These are phyloP conservation scores for Erigeron philadelphicus DNA, from an alignment of 140 eudicot species.

Conservation along the genomic window DNA sequence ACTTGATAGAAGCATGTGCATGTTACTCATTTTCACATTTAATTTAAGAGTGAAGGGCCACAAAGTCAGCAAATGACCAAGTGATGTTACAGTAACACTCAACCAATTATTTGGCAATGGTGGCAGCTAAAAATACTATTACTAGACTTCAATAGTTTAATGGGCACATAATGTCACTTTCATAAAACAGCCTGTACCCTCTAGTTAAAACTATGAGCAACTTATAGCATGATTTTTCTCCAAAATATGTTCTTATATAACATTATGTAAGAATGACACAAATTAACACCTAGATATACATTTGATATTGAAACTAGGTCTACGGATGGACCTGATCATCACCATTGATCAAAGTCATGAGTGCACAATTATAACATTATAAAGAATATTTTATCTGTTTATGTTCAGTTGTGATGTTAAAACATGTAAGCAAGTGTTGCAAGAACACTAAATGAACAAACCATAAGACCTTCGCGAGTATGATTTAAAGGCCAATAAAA, in stretches of 20 bases:
- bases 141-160: constrained; percentile 20
- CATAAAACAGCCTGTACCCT: constrained; percentile 13
- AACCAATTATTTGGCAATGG: constrained; percentile 8
- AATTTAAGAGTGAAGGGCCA: background rate
- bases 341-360: no score
- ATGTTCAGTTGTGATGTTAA: no score
- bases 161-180: constrained; percentile 27
- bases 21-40: background rate
- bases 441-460: no score
- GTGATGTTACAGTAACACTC: background rate
- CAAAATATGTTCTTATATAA: background rate
- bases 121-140: constrained; percentile 2
- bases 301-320: background rate
- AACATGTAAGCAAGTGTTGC: no score
- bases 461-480: no score
- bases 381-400: no score
- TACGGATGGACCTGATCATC: background rate
- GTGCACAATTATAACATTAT: no score
- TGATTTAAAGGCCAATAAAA: no score
- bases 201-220: background rate
- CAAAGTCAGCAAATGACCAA: constrained; percentile 1
- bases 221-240: background rate
- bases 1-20: constrained; percentile 4
- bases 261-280: background rate
- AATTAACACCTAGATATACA: background rate